Evolutionary conservation across 441 rosid species (phyloP).

Genomic region (Euphorbia schlechtendalii): DNA sequence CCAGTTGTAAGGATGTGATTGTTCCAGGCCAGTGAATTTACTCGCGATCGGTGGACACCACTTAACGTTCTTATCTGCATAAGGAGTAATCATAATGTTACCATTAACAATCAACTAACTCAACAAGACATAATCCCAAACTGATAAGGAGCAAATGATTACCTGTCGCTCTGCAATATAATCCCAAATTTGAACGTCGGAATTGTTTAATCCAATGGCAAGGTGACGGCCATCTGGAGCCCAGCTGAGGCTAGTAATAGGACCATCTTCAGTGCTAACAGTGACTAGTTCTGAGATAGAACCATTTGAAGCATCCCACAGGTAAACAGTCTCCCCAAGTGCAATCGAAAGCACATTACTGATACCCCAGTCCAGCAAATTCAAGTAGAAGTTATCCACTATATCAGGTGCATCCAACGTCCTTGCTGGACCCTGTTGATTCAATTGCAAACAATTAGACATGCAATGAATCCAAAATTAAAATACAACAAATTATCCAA

Average conservation of each 20-base stretch:
- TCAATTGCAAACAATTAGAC: slow-evolving; percentile 3
- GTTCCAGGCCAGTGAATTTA: slow-evolving; percentile 49
- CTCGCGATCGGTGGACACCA: slow-evolving; percentile 34
- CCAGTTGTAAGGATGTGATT: slow-evolving; percentile 36
- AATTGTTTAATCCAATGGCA: slow-evolving; percentile 63
- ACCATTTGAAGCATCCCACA: slow-evolving; percentile 61
- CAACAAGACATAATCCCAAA: not conserved
- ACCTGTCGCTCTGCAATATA: slow-evolving; percentile 38
- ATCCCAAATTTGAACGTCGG: slow-evolving; percentile 69
- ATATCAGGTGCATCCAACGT: slow-evolving; percentile 70
- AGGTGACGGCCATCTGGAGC: slow-evolving; percentile 71
- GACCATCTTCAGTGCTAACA: slow-evolving; percentile 53
- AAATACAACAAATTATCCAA: not conserved
- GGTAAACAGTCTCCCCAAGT: slow-evolving; percentile 49
- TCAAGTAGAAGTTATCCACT: slow-evolving; percentile 61
- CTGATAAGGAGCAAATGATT: not conserved
- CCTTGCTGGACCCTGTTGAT: slow-evolving; percentile 49
- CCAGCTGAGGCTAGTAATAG: slow-evolving; percentile 73
- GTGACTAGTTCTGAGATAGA: slow-evolving; percentile 63
- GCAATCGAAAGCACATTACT: slow-evolving; percentile 65
- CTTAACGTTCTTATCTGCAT: slow-evolving; percentile 28
- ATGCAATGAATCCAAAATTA: not conserved
- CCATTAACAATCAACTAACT: not conserved
- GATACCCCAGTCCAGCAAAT: slow-evolving; percentile 72
- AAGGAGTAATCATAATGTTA: not conserved